Conservation (phyloP, 495 filamentous ascomycete genomes). For the Podospora comata region DNA sequence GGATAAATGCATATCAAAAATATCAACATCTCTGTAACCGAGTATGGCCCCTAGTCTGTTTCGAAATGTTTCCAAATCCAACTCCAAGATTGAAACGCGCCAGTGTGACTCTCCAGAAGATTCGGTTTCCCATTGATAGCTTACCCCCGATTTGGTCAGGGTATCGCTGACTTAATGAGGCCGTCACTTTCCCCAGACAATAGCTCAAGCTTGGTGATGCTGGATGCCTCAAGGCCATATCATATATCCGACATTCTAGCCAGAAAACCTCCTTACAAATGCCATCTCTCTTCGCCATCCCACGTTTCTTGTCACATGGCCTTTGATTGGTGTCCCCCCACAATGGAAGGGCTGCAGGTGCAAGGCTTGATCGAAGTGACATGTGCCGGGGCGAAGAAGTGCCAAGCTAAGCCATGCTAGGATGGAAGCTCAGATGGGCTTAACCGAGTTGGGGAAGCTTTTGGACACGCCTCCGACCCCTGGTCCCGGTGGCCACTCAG, state of each 20-base stretch:
- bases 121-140: not conserved
- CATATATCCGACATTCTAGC: not conserved
- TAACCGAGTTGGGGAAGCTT: constrained; percentile 22
- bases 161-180: not conserved
- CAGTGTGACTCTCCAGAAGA: constrained; percentile 4
- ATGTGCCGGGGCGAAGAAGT: constrained; percentile 20
- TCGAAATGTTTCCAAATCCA: constrained; percentile 2
- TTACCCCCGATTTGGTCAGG: not conserved
- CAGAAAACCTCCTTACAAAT: not conserved
- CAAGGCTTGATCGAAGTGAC: constrained; percentile 5
- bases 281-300: not conserved
- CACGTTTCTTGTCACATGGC: constrained; percentile 1
- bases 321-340: constrained; percentile 26
- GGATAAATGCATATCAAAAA: not conserved
- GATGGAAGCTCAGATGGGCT: not conserved
- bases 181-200: not conserved
- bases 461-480: not conserved
- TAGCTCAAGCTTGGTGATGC: not conserved
- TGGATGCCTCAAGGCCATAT: too few species aligned
- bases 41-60: not conserved
- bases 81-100: constrained; percentile 4
- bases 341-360: constrained; percentile 11
- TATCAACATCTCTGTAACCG: not conserved
- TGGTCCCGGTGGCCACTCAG: constrained; percentile 18
- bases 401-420: not conserved